Conservation (phyloP, 108 stramenopile species). For the Cyclotella sp. region DNA sequence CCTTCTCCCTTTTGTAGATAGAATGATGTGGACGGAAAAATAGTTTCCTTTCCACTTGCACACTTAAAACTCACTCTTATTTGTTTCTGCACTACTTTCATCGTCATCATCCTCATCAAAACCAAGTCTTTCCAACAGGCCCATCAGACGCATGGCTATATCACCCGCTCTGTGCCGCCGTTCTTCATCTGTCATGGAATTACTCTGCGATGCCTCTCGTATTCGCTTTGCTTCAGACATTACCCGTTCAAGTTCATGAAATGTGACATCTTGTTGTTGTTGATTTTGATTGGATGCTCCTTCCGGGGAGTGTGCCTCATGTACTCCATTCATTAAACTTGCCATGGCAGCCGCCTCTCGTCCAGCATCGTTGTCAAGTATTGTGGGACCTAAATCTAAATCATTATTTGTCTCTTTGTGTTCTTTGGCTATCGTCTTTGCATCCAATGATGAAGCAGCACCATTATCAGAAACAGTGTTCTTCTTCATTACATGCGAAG, state of each 20-base stretch:
- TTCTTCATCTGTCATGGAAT: slow-evolving; percentile 74
- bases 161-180: slow-evolving; percentile 76
- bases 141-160: slow-evolving; percentile 79
- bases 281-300: not conserved
- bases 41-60: no score
- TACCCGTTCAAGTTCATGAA: slow-evolving; percentile 70
- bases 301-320: not conserved
- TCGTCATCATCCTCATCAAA: slow-evolving; percentile 77
- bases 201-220: slow-evolving; percentile 68
- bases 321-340: slow-evolving; percentile 31
- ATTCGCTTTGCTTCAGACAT: slow-evolving; percentile 68
- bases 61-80: no score
- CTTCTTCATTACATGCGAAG: slow-evolving; percentile 69
- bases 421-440: not conserved
- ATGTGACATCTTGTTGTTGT: slow-evolving; percentile 45
- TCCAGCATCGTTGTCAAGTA: slow-evolving; percentile 21
- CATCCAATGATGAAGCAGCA: not conserved
- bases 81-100: slow-evolving; percentile 34
- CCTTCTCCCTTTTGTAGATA: no score
- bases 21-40: no score
- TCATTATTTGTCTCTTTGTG: not conserved
- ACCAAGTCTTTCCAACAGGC: slow-evolving; percentile 74
- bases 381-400: slow-evolving; percentile 11
- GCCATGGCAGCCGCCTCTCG: slow-evolving; percentile 38
- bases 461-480: not conserved